Base-by-base conservation (phyloP, 345 rosid species). In the Hypericum perforatum region DNA sequence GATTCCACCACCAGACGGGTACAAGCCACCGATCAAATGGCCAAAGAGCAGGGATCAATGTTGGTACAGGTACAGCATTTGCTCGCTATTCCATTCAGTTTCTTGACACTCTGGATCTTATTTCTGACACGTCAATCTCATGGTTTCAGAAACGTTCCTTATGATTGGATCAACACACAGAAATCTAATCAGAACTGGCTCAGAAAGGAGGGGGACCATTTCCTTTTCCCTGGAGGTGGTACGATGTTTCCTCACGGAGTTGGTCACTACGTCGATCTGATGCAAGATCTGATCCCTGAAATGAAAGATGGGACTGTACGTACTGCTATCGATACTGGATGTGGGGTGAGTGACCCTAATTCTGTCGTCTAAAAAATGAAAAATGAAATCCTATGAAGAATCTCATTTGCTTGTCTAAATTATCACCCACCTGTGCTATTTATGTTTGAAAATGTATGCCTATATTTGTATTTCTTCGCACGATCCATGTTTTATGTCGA, bases 211-310 rank as follows among this genome's bases (percentile, higher is more conserved):
- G 96, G 96, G 58, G 96, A 92, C 11, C 88, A 83, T 66, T 92
- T 92, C 77, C 63, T 70, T 39, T 92, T 92, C 52, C 98, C 98
- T 5, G 98, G 98, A 49, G 98, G 98, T 0, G 98, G 98, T 63
- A 92, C 98, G 8, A 92, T 92, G 98, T 92, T 92, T 75, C 96
- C 98, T 2, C 66, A 52, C 49, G 98, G 98, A 67, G 98, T 92
- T 62, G 65, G 95, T 60, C 95, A 89, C 11, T 92, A 92, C 58
- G 98, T 92, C 29, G 94, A 92, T 73, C 63, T 77, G 76, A 92
- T 88, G 98, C 82, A 74, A 73, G 91, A 83, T 64, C 76, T 92
- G 73, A 88, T 92, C 69, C 97, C 98, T 29, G 97, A 76, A 70
- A 85, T 92, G 89, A 80, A 79, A 59, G 94, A 85, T 36, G 98